Evolutionary conservation across 371 early-diverging fungal genomes (phyloP).

Genomic region (Dichotomocladium elegans): DNA sequence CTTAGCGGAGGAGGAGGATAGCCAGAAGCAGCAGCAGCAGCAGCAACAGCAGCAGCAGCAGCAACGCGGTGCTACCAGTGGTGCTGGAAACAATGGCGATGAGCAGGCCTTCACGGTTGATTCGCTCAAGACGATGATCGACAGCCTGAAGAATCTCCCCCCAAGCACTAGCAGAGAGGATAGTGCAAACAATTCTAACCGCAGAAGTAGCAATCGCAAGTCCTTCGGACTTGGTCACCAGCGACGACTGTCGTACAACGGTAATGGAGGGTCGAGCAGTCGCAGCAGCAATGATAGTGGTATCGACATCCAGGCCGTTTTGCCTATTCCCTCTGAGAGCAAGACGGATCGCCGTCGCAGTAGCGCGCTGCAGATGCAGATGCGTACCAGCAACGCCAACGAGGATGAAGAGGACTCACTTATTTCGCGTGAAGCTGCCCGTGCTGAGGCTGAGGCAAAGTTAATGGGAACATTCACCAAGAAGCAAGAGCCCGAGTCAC

Average conservation of each 20-base stretch:
- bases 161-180: constrained; percentile 23
- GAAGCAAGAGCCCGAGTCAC: background rate
- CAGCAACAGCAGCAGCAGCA: constrained; percentile 12
- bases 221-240: background rate
- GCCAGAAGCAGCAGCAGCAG: constrained; percentile 4
- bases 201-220: constrained; percentile 20
- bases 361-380: background rate
- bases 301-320: constrained; percentile 12
- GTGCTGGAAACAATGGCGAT: background rate
- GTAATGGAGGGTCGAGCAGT: constrained; percentile 6
- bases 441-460: constrained; percentile 51
- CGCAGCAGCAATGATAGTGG: constrained; percentile 1
- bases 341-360: constrained; percentile 11
- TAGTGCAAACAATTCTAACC: constrained; percentile 4
- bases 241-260: constrained; percentile 13
- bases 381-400: constrained; percentile 6
- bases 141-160: constrained; percentile 49
- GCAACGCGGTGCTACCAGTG: too few relatives aligned
- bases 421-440: constrained; percentile 35
- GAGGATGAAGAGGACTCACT: constrained; percentile 27
- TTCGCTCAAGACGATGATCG: constrained; percentile 54
- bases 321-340: constrained; percentile 9
- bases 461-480: constrained; percentile 45
- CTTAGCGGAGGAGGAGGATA: constrained; percentile 26
- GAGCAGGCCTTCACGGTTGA: constrained; percentile 31